Evolutionary conservation across 169 alveolate species (phyloP).

Genomic region (Blepharisma undulans): DNA sequence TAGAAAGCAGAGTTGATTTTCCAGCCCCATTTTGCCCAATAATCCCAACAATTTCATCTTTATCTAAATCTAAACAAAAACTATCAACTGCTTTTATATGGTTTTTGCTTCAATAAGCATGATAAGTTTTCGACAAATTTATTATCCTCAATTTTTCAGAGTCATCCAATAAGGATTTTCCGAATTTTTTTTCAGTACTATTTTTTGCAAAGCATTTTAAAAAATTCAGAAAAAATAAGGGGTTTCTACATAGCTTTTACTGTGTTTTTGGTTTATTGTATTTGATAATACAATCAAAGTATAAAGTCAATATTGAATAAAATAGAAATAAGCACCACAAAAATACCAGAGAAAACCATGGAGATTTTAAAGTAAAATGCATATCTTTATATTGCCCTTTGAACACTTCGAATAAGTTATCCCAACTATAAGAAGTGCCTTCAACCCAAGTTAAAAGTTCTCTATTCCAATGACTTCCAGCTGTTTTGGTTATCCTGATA

Average conservation of each 20-base stretch:
- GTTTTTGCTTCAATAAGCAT: not conserved
- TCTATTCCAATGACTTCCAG: slow-evolving; percentile 5
- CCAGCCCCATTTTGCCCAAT: slow-evolving; percentile 94
- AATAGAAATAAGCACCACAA: slow-evolving; percentile 20
- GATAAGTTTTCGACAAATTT: not conserved
- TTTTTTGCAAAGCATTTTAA: slow-evolving; percentile 28
- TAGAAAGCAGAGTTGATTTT: slow-evolving; percentile 85
- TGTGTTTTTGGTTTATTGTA: slow-evolving; percentile 46
- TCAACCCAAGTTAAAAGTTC: slow-evolving; percentile 42
- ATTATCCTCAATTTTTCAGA: not conserved
- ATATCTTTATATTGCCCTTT: slow-evolving; percentile 26
- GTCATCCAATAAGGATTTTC: not conserved
- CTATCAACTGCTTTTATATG: slow-evolving; percentile 62
- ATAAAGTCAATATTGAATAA: slow-evolving; percentile 27
- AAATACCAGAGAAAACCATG: slow-evolving; percentile 29
- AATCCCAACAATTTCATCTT: slow-evolving; percentile 85
- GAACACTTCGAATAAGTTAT: slow-evolving; percentile 29
- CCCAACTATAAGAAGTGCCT: slow-evolving; percentile 47
- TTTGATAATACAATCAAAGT: slow-evolving; percentile 48
- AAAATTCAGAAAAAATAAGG: slow-evolving; percentile 35
- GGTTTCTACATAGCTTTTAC: slow-evolving; percentile 9
- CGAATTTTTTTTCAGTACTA: not conserved
- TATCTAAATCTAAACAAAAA: slow-evolving; percentile 68
- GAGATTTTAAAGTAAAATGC: slow-evolving; percentile 44
- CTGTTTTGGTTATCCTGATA: not conserved